Evolutionary conservation across 768 basidiomycete species (phyloP).

Genomic region (Rhodosporidiobolus sp.): DNA sequence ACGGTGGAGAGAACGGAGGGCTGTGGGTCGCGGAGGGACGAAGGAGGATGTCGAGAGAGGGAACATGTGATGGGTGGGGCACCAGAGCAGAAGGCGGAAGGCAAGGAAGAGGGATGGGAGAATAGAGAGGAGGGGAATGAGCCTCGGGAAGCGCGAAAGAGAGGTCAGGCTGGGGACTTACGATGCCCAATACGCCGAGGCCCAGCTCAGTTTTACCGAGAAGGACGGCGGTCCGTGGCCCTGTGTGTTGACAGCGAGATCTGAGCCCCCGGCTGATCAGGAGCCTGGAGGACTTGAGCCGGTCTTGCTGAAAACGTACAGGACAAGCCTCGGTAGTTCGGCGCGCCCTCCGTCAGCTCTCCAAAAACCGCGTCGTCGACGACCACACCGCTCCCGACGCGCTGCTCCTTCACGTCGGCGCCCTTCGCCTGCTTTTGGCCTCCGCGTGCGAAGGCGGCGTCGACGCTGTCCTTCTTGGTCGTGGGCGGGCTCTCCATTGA

Average conservation of each 20-base stretch:
- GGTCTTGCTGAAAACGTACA: neutral
- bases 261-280: too few relatives aligned
- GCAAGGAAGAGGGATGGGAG: too few relatives aligned
- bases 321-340: slow-evolving; percentile 12
- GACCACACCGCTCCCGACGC: neutral
- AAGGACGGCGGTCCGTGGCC: slow-evolving; percentile 48
- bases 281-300: too few relatives aligned
- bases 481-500: too few relatives aligned
- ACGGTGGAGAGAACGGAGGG: slow-evolving; percentile 1
- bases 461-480: too few relatives aligned
- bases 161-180: neutral
- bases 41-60: too few relatives aligned
- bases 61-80: too few relatives aligned
- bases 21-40: neutral
- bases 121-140: too few relatives aligned
- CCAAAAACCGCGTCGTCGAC: neutral
- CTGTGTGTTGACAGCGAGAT: too few relatives aligned
- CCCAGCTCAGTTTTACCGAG: neutral
- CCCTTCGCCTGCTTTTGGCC: neutral
- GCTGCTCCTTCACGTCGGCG: neutral
- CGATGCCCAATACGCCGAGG: slow-evolving; percentile 3
- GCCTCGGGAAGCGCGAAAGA: neutral
- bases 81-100: too few relatives aligned
- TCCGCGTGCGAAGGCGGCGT: too few relatives aligned
- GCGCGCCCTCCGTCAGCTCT: neutral